Percentiles rank a stretch among this genome's conserved stretches.
These are phyloP conservation scores for Penicillium paradoxum DNA, from an alignment of 495 filamentous ascomycete genomes.

Conservation along the genomic window DNA sequence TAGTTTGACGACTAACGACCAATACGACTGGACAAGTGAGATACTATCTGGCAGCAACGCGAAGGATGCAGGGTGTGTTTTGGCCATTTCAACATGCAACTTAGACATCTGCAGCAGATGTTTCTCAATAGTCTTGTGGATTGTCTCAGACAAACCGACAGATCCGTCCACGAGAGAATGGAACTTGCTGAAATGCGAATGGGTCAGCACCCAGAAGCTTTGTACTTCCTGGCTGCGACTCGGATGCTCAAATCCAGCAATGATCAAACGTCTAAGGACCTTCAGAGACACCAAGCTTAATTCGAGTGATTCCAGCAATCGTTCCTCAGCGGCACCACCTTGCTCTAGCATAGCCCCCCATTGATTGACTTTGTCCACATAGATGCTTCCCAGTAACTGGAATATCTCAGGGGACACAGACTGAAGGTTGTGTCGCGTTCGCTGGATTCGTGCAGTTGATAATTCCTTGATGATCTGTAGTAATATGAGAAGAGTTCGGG, in stretches of 20 bases:
- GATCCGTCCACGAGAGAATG: conserved; percentile 38
- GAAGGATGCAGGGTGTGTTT: conserved; percentile 71
- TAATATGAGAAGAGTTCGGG: conserved; percentile 68
- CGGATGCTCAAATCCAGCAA: conserved; percentile 78
- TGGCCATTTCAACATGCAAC: conserved; percentile 80
- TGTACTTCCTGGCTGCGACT: conserved; percentile 69
- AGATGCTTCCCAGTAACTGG: conserved; percentile 68
- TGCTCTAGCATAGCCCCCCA: conserved; percentile 62
- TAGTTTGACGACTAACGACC: conserved; percentile 70
- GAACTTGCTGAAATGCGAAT: conserved; percentile 67
- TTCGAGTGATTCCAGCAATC: conserved; percentile 57
- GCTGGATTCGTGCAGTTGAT: conserved; percentile 66
- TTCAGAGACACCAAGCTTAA: conserved; percentile 76
- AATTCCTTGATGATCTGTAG: conserved; percentile 87
- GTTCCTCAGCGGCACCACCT: conserved; percentile 51
- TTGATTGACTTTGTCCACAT: conserved; percentile 62
- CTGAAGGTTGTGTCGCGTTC: conserved; percentile 66
- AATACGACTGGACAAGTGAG: conserved; percentile 71
- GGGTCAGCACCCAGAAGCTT: conserved; percentile 69
- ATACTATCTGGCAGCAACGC: conserved; percentile 72
- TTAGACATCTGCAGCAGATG: conserved; percentile 88
- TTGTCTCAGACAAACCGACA: conserved; percentile 22
- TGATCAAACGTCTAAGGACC: conserved; percentile 70
- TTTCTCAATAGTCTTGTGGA: conserved; percentile 60
- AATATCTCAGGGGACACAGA: conserved; percentile 74